Conservation (phyloP, 2,329 filamentous ascomycete genomes). For the Dothidotthia symphoricarpi region DNA sequence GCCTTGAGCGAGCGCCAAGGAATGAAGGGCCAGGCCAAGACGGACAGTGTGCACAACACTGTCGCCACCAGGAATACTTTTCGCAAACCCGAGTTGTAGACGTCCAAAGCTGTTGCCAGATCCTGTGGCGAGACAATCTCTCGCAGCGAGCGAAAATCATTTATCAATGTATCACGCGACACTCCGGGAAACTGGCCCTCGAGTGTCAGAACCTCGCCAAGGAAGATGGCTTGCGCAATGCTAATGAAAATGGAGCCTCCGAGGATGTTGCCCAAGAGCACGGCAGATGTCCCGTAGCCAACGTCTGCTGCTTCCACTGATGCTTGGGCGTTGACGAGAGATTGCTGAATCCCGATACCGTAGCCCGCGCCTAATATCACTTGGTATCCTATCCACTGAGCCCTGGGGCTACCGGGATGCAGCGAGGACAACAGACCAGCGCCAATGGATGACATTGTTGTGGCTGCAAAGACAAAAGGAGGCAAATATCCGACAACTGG, state of each 20-base stretch:
- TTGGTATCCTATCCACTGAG: constrained; percentile 26
- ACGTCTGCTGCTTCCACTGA: constrained; percentile 38
- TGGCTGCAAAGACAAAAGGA: constrained; percentile 39
- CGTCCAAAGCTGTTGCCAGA: too few species aligned
- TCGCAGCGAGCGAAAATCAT: too few species aligned
- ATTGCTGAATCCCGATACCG: constrained; percentile 44
- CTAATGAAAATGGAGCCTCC: constrained; percentile 46
- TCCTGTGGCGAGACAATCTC: too few species aligned
- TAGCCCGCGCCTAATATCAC: constrained; percentile 31
- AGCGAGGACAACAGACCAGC: constrained; percentile 43
- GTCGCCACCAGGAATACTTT: too few species aligned
- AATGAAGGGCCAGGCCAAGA: too few species aligned
- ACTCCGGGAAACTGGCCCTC: too few species aligned
- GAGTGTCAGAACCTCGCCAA: too few species aligned
- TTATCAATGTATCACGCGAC: too few species aligned
- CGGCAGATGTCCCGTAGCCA: constrained; percentile 23
- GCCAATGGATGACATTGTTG: constrained; percentile 40
- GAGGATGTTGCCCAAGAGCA: constrained; percentile 45
- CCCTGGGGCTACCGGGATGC: constrained; percentile 20
- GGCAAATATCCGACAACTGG: constrained; percentile 44
- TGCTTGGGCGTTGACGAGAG: constrained; percentile 40
- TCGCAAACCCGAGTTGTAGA: too few species aligned
- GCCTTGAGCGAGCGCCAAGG: too few species aligned
- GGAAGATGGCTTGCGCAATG: constrained; percentile 43
- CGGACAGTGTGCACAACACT: too few species aligned